A percentile compares a stretch with the other conserved stretches of the same genome.
phyloP scores from a whole-genome alignment of 352 stramenopile genomes.

The Globisporangium parvum region DNA sequence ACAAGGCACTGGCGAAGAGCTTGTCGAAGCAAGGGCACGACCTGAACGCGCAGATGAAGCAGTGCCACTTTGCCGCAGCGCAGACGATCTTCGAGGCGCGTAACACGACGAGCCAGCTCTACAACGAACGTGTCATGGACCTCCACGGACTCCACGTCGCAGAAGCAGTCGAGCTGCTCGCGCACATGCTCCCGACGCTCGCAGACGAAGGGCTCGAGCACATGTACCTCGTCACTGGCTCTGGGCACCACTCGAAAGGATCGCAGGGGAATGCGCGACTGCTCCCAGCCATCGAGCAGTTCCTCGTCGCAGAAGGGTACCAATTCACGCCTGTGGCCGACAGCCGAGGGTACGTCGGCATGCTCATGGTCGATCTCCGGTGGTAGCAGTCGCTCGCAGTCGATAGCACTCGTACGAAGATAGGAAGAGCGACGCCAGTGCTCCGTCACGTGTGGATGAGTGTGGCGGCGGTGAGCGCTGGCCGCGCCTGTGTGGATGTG shows the following conservation, averaged over 20 bases:
- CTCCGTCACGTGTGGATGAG: neutral
- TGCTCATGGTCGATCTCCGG: conserved; percentile 76
- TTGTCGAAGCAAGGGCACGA: conserved; percentile 75
- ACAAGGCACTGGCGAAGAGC: conserved; percentile 62
- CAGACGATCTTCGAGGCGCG: conserved; percentile 74
- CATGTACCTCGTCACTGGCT: conserved; percentile 79
- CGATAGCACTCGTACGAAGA: neutral
- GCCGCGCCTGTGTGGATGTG: neutral
- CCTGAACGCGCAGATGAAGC: conserved; percentile 84
- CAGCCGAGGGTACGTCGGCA: conserved; percentile 68
- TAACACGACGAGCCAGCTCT: conserved; percentile 70
- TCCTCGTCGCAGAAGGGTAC: conserved; percentile 68
- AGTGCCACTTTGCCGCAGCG: conserved; percentile 67
- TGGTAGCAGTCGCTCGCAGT: no score
- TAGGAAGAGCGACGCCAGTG: neutral
- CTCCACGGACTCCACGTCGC: conserved; percentile 78
- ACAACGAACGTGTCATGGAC: conserved; percentile 76
- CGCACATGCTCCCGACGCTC: conserved; percentile 64
- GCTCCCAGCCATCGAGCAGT: conserved; percentile 75
- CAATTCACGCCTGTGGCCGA: conserved; percentile 66
- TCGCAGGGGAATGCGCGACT: conserved; percentile 56
- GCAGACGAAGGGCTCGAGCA: conserved; percentile 61
- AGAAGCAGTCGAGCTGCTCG: conserved; percentile 73
- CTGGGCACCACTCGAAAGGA: conserved; percentile 78
- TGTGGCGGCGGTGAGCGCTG: neutral